A percentile compares a stretch with the other conserved stretches of the same genome.
phyloP scores from a whole-genome alignment of 2,329 filamentous ascomycete species.

The Harringtonia aguacate region DNA sequence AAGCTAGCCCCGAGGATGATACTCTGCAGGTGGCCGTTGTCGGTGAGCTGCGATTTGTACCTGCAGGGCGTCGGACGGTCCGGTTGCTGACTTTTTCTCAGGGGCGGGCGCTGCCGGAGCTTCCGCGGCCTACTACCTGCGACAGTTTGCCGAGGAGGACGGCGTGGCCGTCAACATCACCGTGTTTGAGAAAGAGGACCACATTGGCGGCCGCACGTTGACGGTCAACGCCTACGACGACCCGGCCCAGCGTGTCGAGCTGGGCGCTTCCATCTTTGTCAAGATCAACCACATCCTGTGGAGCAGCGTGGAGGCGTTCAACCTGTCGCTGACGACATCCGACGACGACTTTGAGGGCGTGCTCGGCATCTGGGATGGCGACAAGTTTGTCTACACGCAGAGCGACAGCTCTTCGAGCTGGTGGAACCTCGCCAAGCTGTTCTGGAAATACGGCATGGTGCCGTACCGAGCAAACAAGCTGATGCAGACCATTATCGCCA shows the following conservation, averaged over 20 bases:
- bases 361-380: conserved; percentile 78
- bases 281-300: conserved; percentile 72
- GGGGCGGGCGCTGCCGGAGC: conserved; percentile 85
- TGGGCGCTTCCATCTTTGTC: conserved; percentile 90
- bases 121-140: conserved; percentile 75
- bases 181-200: conserved; percentile 69
- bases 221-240: conserved; percentile 71
- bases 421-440: conserved; percentile 70
- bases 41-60: not conserved
- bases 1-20: not conserved
- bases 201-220: conserved; percentile 76
- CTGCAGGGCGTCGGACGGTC: not conserved
- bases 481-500: conserved; percentile 58
- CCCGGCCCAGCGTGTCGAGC: conserved; percentile 58
- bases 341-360: conserved; percentile 39
- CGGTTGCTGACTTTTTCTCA: conserved; percentile 21
- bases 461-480: conserved; percentile 64
- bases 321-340: conserved; percentile 44
- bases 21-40: conserved; percentile 21
- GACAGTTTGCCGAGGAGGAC: conserved; percentile 55
- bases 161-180: conserved; percentile 64
- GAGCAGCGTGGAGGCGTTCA: conserved; percentile 60
- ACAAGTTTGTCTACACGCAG: conserved; percentile 58
- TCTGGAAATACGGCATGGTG: conserved; percentile 77
- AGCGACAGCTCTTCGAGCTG: conserved; percentile 51